phyloP scores from a whole-genome alignment of 2,329 filamentous ascomycete species.

The Arthrocladium fulminans region DNA sequence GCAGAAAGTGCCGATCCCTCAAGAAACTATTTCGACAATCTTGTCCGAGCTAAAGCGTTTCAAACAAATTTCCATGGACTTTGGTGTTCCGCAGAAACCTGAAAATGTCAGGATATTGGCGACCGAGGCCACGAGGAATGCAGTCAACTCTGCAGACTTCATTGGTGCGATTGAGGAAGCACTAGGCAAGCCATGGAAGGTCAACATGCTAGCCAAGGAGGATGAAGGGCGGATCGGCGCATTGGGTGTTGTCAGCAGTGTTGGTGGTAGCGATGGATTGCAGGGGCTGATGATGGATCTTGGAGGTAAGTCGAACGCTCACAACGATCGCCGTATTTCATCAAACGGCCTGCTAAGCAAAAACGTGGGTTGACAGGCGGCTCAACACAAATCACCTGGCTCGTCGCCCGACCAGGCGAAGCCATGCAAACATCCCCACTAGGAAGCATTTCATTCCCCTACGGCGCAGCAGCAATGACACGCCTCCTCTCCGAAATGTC shows the following conservation, averaged over 20 bases:
- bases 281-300: slow-evolving; percentile 78
- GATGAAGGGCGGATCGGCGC: slow-evolving; percentile 78
- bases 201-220: slow-evolving; percentile 64
- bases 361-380: slow-evolving; percentile 12
- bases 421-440: slow-evolving; percentile 41
- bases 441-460: slow-evolving; percentile 58
- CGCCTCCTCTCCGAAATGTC: slow-evolving; percentile 42
- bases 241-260: slow-evolving; percentile 69
- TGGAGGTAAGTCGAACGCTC: slow-evolving; percentile 37
- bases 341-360: too few relatives aligned
- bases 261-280: slow-evolving; percentile 45
- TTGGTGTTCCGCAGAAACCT: slow-evolving; percentile 50
- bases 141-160: slow-evolving; percentile 63
- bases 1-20: slow-evolving; percentile 45
- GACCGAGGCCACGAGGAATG: slow-evolving; percentile 79
- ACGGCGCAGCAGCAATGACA: slow-evolving; percentile 59
- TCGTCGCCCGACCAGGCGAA: slow-evolving; percentile 43
- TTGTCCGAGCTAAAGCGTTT: slow-evolving; percentile 61
- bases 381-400: slow-evolving; percentile 58
- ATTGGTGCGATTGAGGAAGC: slow-evolving; percentile 55
- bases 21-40: slow-evolving; percentile 56
- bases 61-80: slow-evolving; percentile 59
- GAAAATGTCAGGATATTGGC: slow-evolving; percentile 66
- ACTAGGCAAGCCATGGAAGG: slow-evolving; percentile 53
- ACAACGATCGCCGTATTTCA: neutral